phyloP scores from a whole-genome alignment of 306 rosid genomes.

The Castanopsis chinensis region DNA sequence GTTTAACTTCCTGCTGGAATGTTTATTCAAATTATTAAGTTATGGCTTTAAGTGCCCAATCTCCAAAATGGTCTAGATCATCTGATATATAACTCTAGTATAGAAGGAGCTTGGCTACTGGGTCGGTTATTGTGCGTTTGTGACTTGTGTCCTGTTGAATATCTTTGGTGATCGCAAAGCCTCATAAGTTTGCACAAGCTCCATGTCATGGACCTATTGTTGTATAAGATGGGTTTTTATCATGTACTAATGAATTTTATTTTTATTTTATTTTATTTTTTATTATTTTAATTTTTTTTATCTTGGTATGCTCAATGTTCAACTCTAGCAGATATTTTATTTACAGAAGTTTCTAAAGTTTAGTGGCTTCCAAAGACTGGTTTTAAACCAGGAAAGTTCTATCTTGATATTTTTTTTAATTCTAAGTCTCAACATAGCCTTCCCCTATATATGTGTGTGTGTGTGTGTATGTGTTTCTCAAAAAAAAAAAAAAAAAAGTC shows the following conservation, averaged over 20 bases:
- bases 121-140: not conserved
- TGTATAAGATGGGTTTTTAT: slow-evolving; percentile 1
- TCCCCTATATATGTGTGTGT: too few relatives aligned
- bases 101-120: not conserved
- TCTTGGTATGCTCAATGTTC: not conserved
- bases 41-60: not conserved
- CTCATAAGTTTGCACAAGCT: not conserved
- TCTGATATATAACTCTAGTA: not conserved
- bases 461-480: too few relatives aligned
- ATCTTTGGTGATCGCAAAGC: not conserved
- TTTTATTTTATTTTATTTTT: too few relatives aligned
- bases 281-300: too few relatives aligned
- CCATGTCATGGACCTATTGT: not conserved
- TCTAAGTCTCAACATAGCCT: too few relatives aligned
- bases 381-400: not conserved
- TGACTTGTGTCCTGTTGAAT: not conserved
- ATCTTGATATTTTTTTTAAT: not conserved
- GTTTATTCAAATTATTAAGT: not conserved
- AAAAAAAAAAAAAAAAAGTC: too few relatives aligned
- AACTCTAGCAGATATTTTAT: not conserved
- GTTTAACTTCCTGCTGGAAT: not conserved
- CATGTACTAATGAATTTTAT: not conserved
- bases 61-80: not conserved
- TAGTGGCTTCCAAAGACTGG: not conserved
- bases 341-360: not conserved